Conservation (phyloP, 1,284 basidiomycete species). For the Rhodotorula sp. region DNA sequence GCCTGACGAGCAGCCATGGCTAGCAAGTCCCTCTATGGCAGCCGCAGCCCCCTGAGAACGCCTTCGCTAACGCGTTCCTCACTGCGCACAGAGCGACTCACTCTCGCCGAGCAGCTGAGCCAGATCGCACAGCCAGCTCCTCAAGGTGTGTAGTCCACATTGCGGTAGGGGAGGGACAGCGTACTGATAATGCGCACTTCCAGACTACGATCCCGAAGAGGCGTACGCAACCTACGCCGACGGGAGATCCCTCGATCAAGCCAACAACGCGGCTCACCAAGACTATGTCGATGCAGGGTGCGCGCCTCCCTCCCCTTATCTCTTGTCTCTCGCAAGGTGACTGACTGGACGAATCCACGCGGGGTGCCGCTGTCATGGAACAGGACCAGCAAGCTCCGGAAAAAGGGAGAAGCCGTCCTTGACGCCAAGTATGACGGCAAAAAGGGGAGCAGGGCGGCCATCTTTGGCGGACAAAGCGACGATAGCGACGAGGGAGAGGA, state of each 20-base stretch:
- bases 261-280: slow-evolving; percentile 51
- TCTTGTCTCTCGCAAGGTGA: background rate
- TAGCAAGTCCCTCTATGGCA: background rate
- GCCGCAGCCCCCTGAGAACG: accelerated
- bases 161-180: background rate
- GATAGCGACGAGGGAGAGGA: slow-evolving; percentile 37
- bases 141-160: slow-evolving; percentile 53
- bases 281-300: slow-evolving; percentile 84
- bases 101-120: slow-evolving; percentile 77
- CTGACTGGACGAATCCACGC: too few relatives aligned
- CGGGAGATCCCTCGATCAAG: slow-evolving; percentile 38
- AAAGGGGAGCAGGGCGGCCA: slow-evolving; percentile 61
- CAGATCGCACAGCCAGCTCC: slow-evolving; percentile 70
- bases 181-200: background rate
- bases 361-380: too few relatives aligned
- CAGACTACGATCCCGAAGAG: slow-evolving; percentile 77
- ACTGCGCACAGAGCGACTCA: slow-evolving; percentile 41
- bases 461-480: slow-evolving; percentile 52
- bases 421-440: slow-evolving; percentile 67
- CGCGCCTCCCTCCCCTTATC: slow-evolving; percentile 43
- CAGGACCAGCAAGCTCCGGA: slow-evolving; percentile 54
- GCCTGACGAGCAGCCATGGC: slow-evolving; percentile 1
- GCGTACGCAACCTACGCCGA: slow-evolving; percentile 52
- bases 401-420: slow-evolving; percentile 53
- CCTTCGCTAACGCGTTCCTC: background rate